phyloP scores from a whole-genome alignment of 148 eudicot genomes.

The Cornus florida region DNA sequence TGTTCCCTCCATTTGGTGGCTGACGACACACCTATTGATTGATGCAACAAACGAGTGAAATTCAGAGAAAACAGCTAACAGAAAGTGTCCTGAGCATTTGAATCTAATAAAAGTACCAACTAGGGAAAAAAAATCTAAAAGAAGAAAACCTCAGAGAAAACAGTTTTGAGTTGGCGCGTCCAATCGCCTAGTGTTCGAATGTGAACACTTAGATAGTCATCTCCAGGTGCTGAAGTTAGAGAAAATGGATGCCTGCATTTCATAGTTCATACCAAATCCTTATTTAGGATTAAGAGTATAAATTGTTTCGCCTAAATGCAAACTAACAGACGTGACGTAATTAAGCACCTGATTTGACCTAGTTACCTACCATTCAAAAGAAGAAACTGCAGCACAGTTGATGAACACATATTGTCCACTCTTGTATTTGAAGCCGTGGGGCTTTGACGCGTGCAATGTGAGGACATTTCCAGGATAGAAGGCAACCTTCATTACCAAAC shows the following conservation, averaged over 20 bases:
- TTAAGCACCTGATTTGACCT: too few species aligned
- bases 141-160: too few species aligned
- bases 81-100: too few species aligned
- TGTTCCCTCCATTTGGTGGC: too few species aligned
- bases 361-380: background rate
- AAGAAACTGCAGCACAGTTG: background rate
- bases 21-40: too few species aligned
- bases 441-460: background rate
- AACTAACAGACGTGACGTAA: too few species aligned
- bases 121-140: too few species aligned
- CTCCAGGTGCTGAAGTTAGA: background rate
- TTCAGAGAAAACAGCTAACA: too few species aligned
- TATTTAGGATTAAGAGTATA: background rate
- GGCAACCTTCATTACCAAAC: background rate
- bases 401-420: background rate
- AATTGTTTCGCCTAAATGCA: background rate
- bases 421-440: background rate
- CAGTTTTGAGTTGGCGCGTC: background rate
- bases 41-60: too few species aligned
- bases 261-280: background rate
- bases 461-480: background rate
- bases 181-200: background rate
- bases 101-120: too few species aligned
- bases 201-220: background rate
- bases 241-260: background rate